Evolutionary conservation across 768 basidiomycete genomes (phyloP), one percentile per base, ranked within the genome.

Genomic region (Arthromyces matolae): DNA sequence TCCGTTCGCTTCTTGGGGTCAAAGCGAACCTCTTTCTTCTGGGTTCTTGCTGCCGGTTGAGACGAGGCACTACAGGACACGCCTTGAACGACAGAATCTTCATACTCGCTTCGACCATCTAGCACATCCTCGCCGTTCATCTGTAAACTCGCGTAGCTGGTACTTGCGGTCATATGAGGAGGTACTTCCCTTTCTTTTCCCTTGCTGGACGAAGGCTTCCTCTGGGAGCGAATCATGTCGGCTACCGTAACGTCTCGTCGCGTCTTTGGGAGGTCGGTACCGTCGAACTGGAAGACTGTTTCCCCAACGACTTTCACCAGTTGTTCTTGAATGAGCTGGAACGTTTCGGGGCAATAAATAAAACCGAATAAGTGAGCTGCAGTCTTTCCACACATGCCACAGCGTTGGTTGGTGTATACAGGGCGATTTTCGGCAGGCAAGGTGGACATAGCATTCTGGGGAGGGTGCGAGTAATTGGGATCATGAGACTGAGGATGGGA

Each of bases 301-400:
- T 45, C 41, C 10, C 34, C 25, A 2, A 53, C 3, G 2, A n/a
- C n/a, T n/a, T n/a, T 38, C 32, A 32, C 41, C 4, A 57, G 47
- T 1, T 41, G 29, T 12, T 54, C 39, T 1, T 33, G 5, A 10
- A 57, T 16, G 4, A 57, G 35, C 2, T 10, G 8, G 5, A n/a
- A 8, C 8, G 39, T 49, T 16, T 54, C 35, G 12, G 52, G 53
- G 36, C 56, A 57, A 23, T 49, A 31, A 14, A n/a, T 10, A 24
- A 34, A 22, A 10, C 44, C 47, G 7, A 51, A 25, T 10, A 34
- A 37, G 41, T 57, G 56, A n/a, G 18, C 16, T 7, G n/a, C n/a
- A 14, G 43, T 43, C 7, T 19, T 7, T 3, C 41, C 47, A 20
- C 54, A 56, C 16, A 56, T 52, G 33, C 49, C 49, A 35, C 54